Evolutionary conservation across 2,329 filamentous ascomycete genomes (phyloP), one percentile per base, ranked within the genome.

Genomic region (Clarireedia paspali): DNA sequence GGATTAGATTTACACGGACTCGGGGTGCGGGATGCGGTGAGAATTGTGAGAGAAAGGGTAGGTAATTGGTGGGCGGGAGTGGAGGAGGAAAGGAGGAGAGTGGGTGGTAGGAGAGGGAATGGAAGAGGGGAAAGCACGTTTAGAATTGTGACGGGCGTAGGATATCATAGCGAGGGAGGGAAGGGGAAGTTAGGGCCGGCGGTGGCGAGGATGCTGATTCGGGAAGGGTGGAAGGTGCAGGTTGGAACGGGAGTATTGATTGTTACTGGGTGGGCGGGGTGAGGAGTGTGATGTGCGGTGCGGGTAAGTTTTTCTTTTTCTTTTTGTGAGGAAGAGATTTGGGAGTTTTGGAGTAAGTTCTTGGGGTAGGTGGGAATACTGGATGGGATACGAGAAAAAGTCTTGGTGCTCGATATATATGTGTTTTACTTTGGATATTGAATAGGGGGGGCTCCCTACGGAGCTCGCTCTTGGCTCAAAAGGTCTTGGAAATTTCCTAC

Each of bases 1-100:
- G 74, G 77, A 20, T 75, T 95, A 6, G 92, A 97, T 70, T 74
- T 97, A 26, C 92, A 97, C 69, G 89, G 90, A 5, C 83, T 96
- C 5, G 84, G 79, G 46, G 91, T 96, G 1, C 76, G 83, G 49
- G 88, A 95, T 68, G 92, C 88, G 1, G 83, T 91, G 30, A 78
- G 88, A 3, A 96, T 96, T 61, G 84, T 88, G 1, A 78, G 80
- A 30, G 77, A 84, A 47, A 79, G 78, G 39, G 85, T 88, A 0
- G 76, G 80, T 61, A 69, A 68, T 9, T 97, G 92, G 92, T 96
- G 91, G 91, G 74, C 82, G 7, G 88, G 88, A 1, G 87, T 91
- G 66, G 75, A 77, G 47, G 73, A 74, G 65, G 26, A 42, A 7
- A 42, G 46, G 14, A 42, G 46, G 23, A 27, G 46, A 10, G n/a